Evolutionary conservation across 306 rosid genomes (phyloP), one percentile per base, ranked within the genome.

Genomic region (Casuarina glauca): DNA sequence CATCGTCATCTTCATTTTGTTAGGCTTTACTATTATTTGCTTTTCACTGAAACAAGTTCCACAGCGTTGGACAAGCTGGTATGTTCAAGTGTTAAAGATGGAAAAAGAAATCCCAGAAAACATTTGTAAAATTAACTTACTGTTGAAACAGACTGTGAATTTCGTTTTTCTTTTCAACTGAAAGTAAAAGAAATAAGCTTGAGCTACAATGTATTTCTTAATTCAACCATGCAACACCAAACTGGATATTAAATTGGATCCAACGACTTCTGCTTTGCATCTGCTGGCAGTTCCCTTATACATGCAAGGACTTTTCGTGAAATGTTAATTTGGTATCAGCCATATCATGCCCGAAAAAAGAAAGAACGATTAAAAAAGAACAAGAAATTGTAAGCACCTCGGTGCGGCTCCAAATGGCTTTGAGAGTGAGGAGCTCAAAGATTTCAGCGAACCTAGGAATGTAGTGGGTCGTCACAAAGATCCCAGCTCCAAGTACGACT

Each of bases 331-430:
- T 11, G n/a, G 15, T 4, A 45, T 17, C 26, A 46, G 5, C 9
- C 41, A 36, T 36, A 26, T 43, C 16, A 62, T 36, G 16, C 19
- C 4, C 26, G 26, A 20, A 12, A 73, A 16, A n/a, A n/a, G 43
- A 55, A 13, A 38, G 3, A 26, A 51, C 9, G 4, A 13, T 8
- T 20, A 20, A n/a, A 38, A 10, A 17, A 57, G 19, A 15, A 20
- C 32, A 63, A 11, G 13, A 58, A 38, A 6, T 39, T 13, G 5
- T 35, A 46, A 5, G 80, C 63, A 83, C 97, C 97, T 94, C 83
- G 1, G 92, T 54, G 15, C 98, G 94, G 86, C 98, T 94, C 98
- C 98, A 94, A 82, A 94, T 94, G 86, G 94, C 80, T 81, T 89
- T 90, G 48, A 94, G 86, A 13, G 12, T 1, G 70, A 94, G 72